Evolutionary conservation across 495 filamentous ascomycete genomes (phyloP).

Genomic region (Talaromyces ruber): DNA sequence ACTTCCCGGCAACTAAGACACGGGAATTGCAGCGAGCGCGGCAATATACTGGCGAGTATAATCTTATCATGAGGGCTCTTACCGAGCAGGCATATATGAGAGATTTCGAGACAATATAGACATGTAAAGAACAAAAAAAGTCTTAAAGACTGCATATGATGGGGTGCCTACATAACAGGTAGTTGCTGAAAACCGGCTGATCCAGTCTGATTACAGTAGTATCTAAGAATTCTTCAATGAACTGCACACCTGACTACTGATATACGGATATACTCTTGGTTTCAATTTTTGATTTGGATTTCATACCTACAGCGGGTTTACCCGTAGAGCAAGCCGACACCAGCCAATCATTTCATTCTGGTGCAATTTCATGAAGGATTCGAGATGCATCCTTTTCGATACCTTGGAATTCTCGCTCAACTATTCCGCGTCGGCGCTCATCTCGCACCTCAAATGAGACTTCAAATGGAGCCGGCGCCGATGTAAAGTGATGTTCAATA

Average conservation of each 20-base stretch:
- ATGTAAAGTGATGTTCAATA: neutral
- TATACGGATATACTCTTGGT: too few species aligned
- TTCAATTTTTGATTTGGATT: too few species aligned
- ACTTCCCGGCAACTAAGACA: too few species aligned
- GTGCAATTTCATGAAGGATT: neutral
- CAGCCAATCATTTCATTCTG: neutral
- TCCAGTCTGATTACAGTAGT: neutral
- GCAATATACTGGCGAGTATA: too few species aligned
- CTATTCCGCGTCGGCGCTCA: neutral
- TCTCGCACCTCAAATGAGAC: neutral
- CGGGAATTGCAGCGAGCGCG: too few species aligned
- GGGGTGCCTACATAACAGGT: neutral
- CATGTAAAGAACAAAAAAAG: too few species aligned
- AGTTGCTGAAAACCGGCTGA: neutral
- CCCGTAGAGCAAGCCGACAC: too few species aligned
- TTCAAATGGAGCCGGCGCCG: neutral
- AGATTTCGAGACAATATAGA: too few species aligned
- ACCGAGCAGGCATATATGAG: too few species aligned
- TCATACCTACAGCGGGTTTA: too few species aligned
- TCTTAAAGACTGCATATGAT: neutral
- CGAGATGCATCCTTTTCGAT: neutral
- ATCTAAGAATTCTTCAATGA: neutral
- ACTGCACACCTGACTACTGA: neutral
- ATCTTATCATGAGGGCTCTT: too few species aligned
- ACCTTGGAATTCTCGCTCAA: neutral